A percentile compares a stretch with the other conserved stretches of the same genome.
phyloP scores from a whole-genome alignment of 169 alveolate genomes.

The Plasmodium vivax region DNA sequence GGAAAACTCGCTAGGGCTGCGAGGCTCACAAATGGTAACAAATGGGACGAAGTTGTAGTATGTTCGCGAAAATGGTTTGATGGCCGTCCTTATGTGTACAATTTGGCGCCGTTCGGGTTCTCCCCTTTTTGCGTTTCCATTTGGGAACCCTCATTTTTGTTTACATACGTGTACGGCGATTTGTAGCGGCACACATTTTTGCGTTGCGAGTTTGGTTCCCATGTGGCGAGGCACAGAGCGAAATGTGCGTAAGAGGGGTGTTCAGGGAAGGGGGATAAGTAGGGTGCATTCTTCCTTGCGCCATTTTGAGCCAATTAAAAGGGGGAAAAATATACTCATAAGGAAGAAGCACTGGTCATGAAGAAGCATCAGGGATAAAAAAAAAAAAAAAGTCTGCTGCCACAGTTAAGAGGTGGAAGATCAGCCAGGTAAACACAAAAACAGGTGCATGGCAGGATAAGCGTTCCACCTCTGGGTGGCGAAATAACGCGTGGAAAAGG shows the following conservation, averaged over 20 bases:
- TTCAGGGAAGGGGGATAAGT: not conserved
- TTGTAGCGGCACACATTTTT: not conserved
- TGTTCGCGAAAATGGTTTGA: not conserved
- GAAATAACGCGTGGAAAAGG: not conserved
- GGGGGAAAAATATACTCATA: not conserved
- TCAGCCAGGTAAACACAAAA: not conserved
- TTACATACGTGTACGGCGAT: not conserved
- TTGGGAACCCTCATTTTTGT: not conserved
- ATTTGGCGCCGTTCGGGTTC: not conserved
- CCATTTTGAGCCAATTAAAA: not conserved
- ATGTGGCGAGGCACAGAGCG: not conserved
- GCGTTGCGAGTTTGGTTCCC: not conserved
- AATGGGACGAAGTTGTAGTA: not conserved
- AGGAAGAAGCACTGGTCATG: not conserved
- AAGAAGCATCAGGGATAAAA: not conserved
- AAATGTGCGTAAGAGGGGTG: not conserved
- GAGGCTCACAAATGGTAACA: not conserved
- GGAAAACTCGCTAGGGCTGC: not conserved
- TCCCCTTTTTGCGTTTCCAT: not conserved
- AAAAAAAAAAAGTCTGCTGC: not conserved
- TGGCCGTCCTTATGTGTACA: not conserved
- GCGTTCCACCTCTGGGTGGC: not conserved
- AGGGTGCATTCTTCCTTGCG: not conserved
- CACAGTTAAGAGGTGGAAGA: not conserved
- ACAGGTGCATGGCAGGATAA: not conserved